A percentile compares a stretch with the other conserved stretches of the same genome.
phyloP scores from a whole-genome alignment of 495 filamentous ascomycete species.

The Trichoderma reesei region DNA sequence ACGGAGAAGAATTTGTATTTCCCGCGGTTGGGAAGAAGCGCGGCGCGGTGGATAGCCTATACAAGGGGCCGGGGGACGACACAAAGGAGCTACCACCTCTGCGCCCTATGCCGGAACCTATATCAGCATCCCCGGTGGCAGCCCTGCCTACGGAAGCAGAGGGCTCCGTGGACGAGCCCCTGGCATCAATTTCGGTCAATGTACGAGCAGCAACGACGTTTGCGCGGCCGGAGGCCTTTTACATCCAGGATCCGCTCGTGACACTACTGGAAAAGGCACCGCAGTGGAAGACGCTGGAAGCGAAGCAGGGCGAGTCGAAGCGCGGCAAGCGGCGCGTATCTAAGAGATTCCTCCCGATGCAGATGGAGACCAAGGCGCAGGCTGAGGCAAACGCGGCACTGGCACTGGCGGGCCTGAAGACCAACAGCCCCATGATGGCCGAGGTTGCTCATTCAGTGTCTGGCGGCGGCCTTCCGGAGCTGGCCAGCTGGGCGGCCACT shows the following conservation, averaged over 20 bases:
- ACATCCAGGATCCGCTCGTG: background rate
- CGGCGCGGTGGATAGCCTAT: conserved; percentile 9
- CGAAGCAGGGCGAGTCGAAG: background rate
- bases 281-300: background rate
- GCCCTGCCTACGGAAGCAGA: background rate
- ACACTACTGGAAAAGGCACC: background rate
- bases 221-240: background rate
- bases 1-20: conserved; percentile 27
- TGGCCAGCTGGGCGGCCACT: background rate
- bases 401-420: background rate
- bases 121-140: background rate
- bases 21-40: conserved; percentile 7
- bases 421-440: background rate
- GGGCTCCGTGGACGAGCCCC: background rate
- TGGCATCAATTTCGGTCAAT: background rate
- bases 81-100: background rate
- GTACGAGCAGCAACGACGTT: background rate
- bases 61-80: background rate
- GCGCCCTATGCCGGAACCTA: background rate
- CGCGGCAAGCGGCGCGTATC: background rate
- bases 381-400: background rate
- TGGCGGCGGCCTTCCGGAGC: background rate
- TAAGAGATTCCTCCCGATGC: background rate
- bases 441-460: background rate
- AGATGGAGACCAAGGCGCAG: conserved; percentile 1